Conservation (phyloP, 2,329 filamentous ascomycete genomes). For the Metarhizium robertsii region DNA sequence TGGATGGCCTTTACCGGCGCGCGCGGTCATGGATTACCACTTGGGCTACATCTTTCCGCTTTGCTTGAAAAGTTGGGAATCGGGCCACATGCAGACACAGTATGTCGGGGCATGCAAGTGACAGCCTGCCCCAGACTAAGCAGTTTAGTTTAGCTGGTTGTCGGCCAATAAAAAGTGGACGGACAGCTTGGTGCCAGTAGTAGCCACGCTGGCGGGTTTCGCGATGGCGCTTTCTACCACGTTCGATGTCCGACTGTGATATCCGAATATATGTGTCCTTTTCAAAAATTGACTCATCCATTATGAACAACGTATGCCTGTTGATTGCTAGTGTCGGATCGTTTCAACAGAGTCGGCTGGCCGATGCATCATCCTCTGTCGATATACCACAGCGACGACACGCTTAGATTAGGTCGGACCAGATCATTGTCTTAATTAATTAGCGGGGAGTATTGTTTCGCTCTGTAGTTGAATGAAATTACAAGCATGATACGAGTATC, state of each 20-base stretch:
- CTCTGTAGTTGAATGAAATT: too few species aligned
- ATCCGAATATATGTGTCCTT: slow-evolving; percentile 9
- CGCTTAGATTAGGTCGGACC: neutral
- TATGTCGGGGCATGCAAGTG: too few species aligned
- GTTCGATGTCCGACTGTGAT: neutral
- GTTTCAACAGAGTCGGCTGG: neutral
- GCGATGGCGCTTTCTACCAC: neutral
- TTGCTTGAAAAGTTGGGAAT: too few species aligned
- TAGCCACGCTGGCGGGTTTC: neutral
- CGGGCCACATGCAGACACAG: too few species aligned
- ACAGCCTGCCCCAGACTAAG: too few species aligned
- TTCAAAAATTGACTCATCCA: slow-evolving; percentile 9
- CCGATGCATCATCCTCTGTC: neutral
- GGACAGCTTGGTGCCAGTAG: neutral
- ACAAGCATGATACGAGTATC: too few species aligned
- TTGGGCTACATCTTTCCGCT: too few species aligned
- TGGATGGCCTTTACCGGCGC: too few species aligned
- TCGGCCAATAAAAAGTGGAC: neutral
- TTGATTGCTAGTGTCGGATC: neutral
- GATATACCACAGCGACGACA: neutral
- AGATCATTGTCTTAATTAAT: neutral
- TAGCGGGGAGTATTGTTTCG: too few species aligned
- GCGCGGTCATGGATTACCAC: too few species aligned
- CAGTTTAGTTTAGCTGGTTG: too few species aligned
- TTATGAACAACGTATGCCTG: neutral